Conservation (phyloP, 257 asterid species). For the Salvia miltiorrhiza region DNA sequence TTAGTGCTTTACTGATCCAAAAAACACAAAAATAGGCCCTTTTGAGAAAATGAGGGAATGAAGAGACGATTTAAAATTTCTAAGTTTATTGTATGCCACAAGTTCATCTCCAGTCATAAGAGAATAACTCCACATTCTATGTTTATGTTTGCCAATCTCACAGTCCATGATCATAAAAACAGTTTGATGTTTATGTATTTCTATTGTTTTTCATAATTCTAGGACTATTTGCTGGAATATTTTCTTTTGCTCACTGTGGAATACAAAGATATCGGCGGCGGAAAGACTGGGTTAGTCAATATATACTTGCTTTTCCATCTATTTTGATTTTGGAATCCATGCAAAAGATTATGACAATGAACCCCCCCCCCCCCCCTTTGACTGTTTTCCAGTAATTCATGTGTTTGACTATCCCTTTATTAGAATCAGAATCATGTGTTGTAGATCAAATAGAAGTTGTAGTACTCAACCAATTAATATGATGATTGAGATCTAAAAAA, state of each 20-base stretch:
- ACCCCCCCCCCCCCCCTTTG: background rate
- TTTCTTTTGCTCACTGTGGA: constrained; percentile 76
- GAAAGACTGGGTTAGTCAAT: constrained; percentile 84
- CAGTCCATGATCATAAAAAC: background rate
- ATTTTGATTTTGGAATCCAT: background rate
- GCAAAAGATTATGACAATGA: background rate
- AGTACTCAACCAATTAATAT: background rate
- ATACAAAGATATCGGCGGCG: constrained; percentile 67
- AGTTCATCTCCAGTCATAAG: background rate
- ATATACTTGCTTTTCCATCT: background rate
- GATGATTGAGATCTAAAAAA: background rate
- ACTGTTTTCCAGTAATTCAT: background rate
- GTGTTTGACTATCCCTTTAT: background rate
- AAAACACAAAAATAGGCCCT: background rate
- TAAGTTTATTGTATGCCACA: background rate
- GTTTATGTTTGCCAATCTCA: background rate
- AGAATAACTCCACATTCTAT: background rate
- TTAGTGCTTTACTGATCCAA: background rate
- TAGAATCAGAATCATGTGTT: background rate
- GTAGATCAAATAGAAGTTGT: background rate
- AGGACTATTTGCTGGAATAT: constrained; percentile 82
- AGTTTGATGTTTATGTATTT: background rate
- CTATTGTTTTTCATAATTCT: constrained; percentile 18
- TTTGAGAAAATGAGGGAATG: background rate
- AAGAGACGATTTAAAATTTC: background rate